These are phyloP conservation scores for Warburgia ugandensis DNA, from an alignment of 164 flowering plant species.

Conservation along the genomic window DNA sequence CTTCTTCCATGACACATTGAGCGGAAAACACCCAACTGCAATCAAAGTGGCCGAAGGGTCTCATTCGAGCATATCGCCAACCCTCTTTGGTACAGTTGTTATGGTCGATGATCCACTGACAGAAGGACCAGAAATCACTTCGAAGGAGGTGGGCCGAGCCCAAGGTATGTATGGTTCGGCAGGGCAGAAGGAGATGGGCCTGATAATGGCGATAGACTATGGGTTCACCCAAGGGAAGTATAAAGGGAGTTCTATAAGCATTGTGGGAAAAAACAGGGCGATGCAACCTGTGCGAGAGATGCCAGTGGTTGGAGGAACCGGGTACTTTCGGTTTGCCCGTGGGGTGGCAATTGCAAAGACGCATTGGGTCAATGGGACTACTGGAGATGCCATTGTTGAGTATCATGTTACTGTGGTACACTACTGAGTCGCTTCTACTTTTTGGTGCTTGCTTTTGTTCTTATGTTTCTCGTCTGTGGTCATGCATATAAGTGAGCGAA, in stretches of 20 bases:
- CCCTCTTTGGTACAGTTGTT: conserved; percentile 28
- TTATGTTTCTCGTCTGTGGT: too few species aligned
- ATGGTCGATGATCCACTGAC: conserved; percentile 49
- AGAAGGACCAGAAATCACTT: conserved; percentile 27
- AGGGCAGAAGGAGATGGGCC: conserved; percentile 17
- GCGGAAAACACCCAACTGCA: conserved; percentile 30
- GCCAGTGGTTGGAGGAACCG: conserved; percentile 47
- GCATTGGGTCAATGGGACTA: conserved; percentile 13
- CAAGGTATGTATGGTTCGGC: conserved; percentile 42
- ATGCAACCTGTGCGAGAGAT: conserved; percentile 28
- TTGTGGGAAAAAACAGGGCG: conserved; percentile 22
- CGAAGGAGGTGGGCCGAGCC: conserved; percentile 42
- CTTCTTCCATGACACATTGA: conserved; percentile 47
- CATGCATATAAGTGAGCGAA: too few species aligned
- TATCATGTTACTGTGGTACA: conserved; percentile 29
- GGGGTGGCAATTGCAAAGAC: conserved; percentile 33
- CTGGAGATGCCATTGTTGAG: conserved; percentile 37
- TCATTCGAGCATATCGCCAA: conserved; percentile 15
- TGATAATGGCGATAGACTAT: conserved; percentile 17
- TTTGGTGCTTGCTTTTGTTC: too few species aligned
- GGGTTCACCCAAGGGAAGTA: conserved; percentile 26
- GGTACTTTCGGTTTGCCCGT: conserved; percentile 37
- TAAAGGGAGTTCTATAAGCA: conserved; percentile 30
- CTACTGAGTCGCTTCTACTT: not conserved
- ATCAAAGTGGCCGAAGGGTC: conserved; percentile 29